phyloP scores from a whole-genome alignment of 1,284 basidiomycete genomes.

The Ceratobasidium sp. region DNA sequence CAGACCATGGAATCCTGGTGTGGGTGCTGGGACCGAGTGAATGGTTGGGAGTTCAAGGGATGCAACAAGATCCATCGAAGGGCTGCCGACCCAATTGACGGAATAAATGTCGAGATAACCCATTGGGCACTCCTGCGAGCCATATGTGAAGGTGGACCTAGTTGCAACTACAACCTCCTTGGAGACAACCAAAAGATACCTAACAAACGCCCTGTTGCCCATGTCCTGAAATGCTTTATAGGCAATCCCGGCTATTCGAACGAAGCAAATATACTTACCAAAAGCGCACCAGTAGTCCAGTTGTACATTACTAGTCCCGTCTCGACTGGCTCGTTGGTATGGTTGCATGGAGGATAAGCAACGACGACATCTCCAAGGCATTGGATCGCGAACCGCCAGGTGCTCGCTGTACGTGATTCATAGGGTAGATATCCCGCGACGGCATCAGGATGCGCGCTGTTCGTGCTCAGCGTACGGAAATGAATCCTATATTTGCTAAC shows the following conservation, averaged over 20 bases:
- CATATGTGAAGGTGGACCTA: slow-evolving; percentile 11
- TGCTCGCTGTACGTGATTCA: background rate
- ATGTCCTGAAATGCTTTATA: slow-evolving; percentile 4
- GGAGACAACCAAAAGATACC: background rate
- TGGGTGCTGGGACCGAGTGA: background rate
- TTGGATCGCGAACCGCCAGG: background rate
- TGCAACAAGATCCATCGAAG: slow-evolving; percentile 14
- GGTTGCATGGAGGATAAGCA: background rate
- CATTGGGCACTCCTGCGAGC: slow-evolving; percentile 3
- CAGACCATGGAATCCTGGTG: slow-evolving; percentile 2
- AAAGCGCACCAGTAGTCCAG: slow-evolving; percentile 22
- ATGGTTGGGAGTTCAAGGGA: slow-evolving; percentile 11
- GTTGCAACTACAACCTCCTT: background rate
- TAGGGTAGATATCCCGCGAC: background rate
- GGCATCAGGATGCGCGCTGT: slow-evolving; percentile 3
- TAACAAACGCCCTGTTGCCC: background rate
- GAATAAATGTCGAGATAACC: slow-evolving; percentile 7
- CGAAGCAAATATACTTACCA: background rate
- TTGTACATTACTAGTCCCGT: slow-evolving; percentile 8
- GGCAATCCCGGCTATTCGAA: no score
- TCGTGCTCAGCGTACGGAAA: slow-evolving; percentile 26
- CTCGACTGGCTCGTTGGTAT: background rate
- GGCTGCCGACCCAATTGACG: background rate
- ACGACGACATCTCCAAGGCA: slow-evolving; percentile 5
- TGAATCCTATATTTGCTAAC: slow-evolving; percentile 8